Base-by-base conservation (phyloP, 2,329 filamentous ascomycete species). In the Talaromyces rugulosus region DNA sequence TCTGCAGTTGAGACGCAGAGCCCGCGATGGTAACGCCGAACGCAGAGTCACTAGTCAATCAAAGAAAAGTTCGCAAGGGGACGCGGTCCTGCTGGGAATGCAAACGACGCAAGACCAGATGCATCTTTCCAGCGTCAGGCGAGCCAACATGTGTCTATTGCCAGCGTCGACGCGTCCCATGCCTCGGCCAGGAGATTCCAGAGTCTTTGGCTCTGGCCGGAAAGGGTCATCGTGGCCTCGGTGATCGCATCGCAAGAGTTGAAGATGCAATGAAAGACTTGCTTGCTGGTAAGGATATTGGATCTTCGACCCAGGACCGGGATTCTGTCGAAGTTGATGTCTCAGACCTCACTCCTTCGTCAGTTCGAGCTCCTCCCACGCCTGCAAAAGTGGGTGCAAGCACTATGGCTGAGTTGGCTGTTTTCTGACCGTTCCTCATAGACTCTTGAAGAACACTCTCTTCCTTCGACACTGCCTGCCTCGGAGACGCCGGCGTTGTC, bases 51-150 rank as follows among this genome's bases (percentile, higher is more conserved):
- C 11, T 36, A 18, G 40, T 40, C 9, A 44, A 44, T 30, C 31
- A 18, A 42, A 51, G 44, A 51, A 51, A 28, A 14, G 44, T 51
- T 28, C 44, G 44, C 18, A 51, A 73, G 64, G 71, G 71, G 40
- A 73, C 71, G 16, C 64, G 66, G 40, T 68, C 65, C 55, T 71
- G 68, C 66, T 71, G 69, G 69, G 69, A 69, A 59, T 72, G 70
- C 59, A 70, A 72, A 61, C 66, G 68, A 28, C 67, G 68, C 27
- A 72, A 72, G 63, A 68, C 68, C 28, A 61, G 65, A 44, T 72
- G 70, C 54, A 62, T 60, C 6, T 69, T 70, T 61, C 34, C 62
- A 33, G 56, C 65, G 44, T 58, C 66, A 31, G 44, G 59, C 12
- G 60, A 64, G 42, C 36, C 56, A 18, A 60, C 61, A 34, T 72